Evolutionary conservation across 768 basidiomycete species (phyloP).

Genomic region (Coprinopsis marcescibilis): DNA sequence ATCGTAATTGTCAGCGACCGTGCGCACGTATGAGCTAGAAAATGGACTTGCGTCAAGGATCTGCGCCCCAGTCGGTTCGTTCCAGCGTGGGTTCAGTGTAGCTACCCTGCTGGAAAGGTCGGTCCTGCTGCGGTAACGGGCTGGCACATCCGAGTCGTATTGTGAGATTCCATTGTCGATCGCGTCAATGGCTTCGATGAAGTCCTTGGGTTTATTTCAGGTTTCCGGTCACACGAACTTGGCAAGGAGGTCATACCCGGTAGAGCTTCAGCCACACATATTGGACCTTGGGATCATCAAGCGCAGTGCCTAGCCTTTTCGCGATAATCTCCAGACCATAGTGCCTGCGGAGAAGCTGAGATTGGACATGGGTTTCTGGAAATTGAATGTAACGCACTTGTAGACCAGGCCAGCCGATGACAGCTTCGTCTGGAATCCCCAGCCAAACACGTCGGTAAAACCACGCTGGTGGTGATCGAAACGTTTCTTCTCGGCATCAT

Average conservation of each 20-base stretch:
- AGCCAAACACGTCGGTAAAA: conserved; percentile 85
- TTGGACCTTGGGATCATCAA: conserved; percentile 58
- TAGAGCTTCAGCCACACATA: conserved; percentile 88
- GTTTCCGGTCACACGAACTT: neutral
- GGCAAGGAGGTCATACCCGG: conserved; percentile 39
- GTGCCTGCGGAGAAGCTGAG: conserved; percentile 45
- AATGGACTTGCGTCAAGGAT: conserved; percentile 60
- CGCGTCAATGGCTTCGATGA: conserved; percentile 91
- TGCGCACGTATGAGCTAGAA: too few species aligned
- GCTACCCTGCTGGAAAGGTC: conserved; percentile 83
- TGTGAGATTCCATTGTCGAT: conserved; percentile 94
- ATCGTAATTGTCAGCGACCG: conserved; percentile 2
- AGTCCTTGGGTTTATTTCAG: conserved; percentile 47
- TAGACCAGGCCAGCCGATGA: conserved; percentile 92
- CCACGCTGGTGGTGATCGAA: conserved; percentile 98
- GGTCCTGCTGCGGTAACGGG: conserved; percentile 72
- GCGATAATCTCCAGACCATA: conserved; percentile 86
- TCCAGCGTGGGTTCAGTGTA: conserved; percentile 89
- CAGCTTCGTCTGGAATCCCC: conserved; percentile 83
- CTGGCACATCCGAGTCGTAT: conserved; percentile 59
- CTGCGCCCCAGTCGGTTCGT: conserved; percentile 63
- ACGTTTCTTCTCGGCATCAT: conserved; percentile 68
- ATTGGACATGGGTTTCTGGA: neutral
- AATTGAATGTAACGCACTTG: conserved; percentile 54
- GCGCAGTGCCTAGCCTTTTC: conserved; percentile 41